phyloP scores from a whole-genome alignment of 768 basidiomycete genomes.

The Tulasnella calospora region DNA sequence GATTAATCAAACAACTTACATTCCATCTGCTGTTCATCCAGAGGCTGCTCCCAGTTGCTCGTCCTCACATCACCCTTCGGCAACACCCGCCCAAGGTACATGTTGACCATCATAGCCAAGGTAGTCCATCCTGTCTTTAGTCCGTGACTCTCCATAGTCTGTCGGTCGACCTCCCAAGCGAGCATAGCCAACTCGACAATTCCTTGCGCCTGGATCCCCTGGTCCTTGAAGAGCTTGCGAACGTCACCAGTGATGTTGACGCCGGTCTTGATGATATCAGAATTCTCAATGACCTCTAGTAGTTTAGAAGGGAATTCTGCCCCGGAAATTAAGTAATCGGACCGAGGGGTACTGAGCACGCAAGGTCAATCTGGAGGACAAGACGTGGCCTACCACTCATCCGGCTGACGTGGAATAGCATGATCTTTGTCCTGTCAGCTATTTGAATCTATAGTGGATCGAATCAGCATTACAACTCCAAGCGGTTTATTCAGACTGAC shows the following conservation, averaged over 20 bases:
- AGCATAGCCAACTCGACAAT: constrained; percentile 48
- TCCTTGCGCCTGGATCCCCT: constrained; percentile 41
- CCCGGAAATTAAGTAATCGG: background rate
- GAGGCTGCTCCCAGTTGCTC: constrained; percentile 43
- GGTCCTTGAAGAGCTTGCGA: constrained; percentile 47
- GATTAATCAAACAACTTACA: constrained; percentile 33
- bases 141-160: constrained; percentile 29
- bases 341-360: background rate
- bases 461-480: background rate
- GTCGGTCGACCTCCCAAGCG: constrained; percentile 41
- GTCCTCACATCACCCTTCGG: constrained; percentile 46
- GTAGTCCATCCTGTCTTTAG: constrained; percentile 37
- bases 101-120: constrained; percentile 44
- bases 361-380: background rate
- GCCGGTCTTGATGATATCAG: constrained; percentile 44
- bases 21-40: constrained; percentile 31
- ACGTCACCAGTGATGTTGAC: constrained; percentile 50
- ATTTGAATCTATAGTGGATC: constrained; percentile 40
- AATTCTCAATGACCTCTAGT: constrained; percentile 40
- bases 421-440: constrained; percentile 42
- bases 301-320: constrained; percentile 5
- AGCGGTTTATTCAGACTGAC: background rate
- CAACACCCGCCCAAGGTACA: constrained; percentile 41
- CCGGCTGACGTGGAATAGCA: constrained; percentile 47
- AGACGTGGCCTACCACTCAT: constrained; percentile 42